Percentiles rank a stretch among this genome's conserved stretches.
These are phyloP conservation scores for Tagetes patula DNA, from an alignment of 129 eudicot genomes.

Conservation along the genomic window DNA sequence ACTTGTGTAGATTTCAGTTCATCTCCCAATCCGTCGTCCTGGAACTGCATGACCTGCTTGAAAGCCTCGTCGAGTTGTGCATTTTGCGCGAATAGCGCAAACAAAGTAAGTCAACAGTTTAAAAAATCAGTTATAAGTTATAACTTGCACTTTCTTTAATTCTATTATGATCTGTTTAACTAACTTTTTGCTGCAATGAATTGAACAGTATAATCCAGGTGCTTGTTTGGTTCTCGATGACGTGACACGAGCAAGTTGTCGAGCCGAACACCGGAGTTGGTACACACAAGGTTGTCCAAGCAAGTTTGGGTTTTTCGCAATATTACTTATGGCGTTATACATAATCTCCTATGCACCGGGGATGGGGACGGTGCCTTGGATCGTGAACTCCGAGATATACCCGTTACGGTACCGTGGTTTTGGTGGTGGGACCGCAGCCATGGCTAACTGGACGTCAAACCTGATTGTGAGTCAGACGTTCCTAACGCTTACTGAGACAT, in stretches of 20 bases:
- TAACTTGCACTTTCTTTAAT: too few species aligned
- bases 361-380: constrained; percentile 23
- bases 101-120: too few species aligned
- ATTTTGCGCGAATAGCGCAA: too few species aligned
- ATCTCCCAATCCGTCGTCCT: neutral
- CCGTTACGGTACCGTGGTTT: neutral
- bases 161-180: too few species aligned
- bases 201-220: neutral
- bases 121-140: too few species aligned
- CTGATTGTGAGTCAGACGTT: constrained; percentile 18
- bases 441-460: neutral
- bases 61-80: constrained; percentile 4
- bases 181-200: neutral
- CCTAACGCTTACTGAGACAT: constrained; percentile 12
- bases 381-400: constrained; percentile 11
- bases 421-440: constrained; percentile 6
- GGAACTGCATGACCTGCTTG: constrained; percentile 19
- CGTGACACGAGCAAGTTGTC: neutral
- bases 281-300: constrained; percentile 11
- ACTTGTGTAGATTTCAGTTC: neutral
- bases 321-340: neutral
- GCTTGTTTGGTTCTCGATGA: neutral
- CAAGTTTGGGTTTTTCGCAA: constrained; percentile 1
- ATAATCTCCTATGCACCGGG: neutral
- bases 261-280: neutral